Percentiles rank a stretch among this genome's conserved stretches.
Conservation (phyloP, 2,329 filamentous ascomycete species). For the Colletotrichum magnum region DNA sequence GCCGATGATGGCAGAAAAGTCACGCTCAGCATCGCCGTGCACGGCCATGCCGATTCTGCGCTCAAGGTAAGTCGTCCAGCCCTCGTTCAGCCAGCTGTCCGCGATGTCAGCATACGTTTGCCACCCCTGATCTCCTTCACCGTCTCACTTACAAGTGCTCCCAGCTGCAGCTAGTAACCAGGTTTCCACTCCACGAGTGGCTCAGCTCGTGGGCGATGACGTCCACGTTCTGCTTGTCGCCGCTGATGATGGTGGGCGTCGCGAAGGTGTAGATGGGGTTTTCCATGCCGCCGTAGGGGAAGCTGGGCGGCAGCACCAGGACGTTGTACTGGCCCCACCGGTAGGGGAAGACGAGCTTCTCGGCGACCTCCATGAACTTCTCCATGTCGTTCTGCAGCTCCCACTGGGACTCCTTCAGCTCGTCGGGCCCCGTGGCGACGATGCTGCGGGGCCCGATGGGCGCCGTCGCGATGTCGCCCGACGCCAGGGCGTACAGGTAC, state of each 20-base stretch:
- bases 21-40: conserved; percentile 87
- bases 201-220: conserved; percentile 91
- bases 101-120: conserved; percentile 9
- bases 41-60: conserved; percentile 83
- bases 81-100: conserved; percentile 77
- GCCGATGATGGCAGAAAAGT: conserved; percentile 96
- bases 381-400: conserved; percentile 94
- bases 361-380: conserved; percentile 89
- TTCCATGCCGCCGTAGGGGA: conserved; percentile 92
- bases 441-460: conserved; percentile 87
- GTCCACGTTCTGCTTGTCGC: conserved; percentile 91
- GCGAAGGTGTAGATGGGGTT: conserved; percentile 97
- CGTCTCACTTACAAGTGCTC: conserved; percentile 81
- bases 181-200: conserved; percentile 90
- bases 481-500: conserved; percentile 94
- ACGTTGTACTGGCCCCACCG: conserved; percentile 97
- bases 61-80: conserved; percentile 97
- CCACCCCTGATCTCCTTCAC: background rate
- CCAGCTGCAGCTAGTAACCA: conserved; percentile 84
- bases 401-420: conserved; percentile 86
- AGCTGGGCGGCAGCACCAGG: conserved; percentile 88
- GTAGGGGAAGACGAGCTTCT: conserved; percentile 87
- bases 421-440: conserved; percentile 90
- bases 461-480: conserved; percentile 87
- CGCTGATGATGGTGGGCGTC: conserved; percentile 93